A percentile compares a stretch with the other conserved stretches of the same genome.
Conservation (phyloP, 768 basidiomycete genomes). For the Naganishia vishniacii region DNA sequence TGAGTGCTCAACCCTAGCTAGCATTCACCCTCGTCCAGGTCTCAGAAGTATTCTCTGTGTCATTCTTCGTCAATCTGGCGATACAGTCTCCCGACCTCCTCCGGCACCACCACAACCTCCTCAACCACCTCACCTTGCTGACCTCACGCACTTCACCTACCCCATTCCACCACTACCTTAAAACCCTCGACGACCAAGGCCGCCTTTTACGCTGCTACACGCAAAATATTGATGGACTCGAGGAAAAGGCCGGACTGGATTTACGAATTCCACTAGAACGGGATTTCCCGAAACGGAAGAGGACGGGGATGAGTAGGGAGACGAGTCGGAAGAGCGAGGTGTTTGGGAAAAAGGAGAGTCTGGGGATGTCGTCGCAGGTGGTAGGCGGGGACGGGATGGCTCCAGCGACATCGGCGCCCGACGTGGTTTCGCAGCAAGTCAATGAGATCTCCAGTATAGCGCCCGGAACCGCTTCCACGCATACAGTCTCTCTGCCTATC, state of each 20-base stretch:
- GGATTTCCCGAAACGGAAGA: constrained; percentile 53
- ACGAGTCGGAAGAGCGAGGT: constrained; percentile 22
- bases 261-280: constrained; percentile 67
- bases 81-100: constrained; percentile 55
- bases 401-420: too few species aligned
- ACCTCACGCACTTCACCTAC: constrained; percentile 71
- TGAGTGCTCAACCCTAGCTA: too few species aligned
- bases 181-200: constrained; percentile 67
- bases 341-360: background rate
- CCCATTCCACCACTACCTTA: constrained; percentile 70
- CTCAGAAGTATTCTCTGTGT: too few species aligned
- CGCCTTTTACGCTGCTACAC: constrained; percentile 80
- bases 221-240: constrained; percentile 88
- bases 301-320: constrained; percentile 51
- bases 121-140: constrained; percentile 69
- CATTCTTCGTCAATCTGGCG: too few species aligned
- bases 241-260: constrained; percentile 75
- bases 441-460: background rate
- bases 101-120: constrained; percentile 67
- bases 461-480: background rate
- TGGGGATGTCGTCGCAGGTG: background rate
- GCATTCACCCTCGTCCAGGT: too few species aligned
- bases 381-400: background rate
- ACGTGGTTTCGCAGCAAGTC: too few species aligned
- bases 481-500: background rate